Base-by-base conservation (phyloP, 2,329 filamentous ascomycete genomes). In the Curvularia lunata region DNA sequence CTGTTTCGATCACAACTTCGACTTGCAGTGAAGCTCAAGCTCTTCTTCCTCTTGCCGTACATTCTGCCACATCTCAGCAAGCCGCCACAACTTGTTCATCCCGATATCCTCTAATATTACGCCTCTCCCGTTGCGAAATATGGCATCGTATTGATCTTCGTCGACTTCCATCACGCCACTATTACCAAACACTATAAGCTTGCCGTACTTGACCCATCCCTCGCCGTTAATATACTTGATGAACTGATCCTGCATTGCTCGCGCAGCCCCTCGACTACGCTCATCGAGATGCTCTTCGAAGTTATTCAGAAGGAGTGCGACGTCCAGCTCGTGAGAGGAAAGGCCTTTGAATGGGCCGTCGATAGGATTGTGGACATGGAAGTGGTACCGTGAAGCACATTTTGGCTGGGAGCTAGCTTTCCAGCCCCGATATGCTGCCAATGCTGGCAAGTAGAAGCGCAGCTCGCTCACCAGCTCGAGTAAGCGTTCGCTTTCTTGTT, bases 381-480 rank as follows among this genome's bases (percentile, higher is more conserved):
- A 74, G 48, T 73, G 68, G 37, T 73, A 75, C 21, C 65, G 50
- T 12, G 53, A 63, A 12, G 63, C 48, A 16, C 23, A 38, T 21
- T 43, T 57, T 18, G 57, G 32, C 5, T 58, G 55, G 1, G 41
- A 38, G 13, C 52, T 34, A 1, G 56, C 45, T 58, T 58, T 66
- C 72, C 71, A 75, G 2, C 68, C 71, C 34, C 66, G 52, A 5
- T 80, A 77, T 8, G 78, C 75, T 9, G 74, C 63, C 2, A 80
- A 54, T 0, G 74, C 73, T 1, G 82, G 76, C 1, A 79, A 73
- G 58, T 79, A 76, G 69, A 81, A 84, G 5, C 72, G 69, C 25
- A 83, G 74, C 52, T 85, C 83, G 25, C 77, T 79, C 9, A 69
- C 68, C 27, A 82, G 78, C 16, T 75, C 64, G 3, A 66, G 62